These are phyloP conservation scores for Phytophthora multivora DNA, from an alignment of 352 stramenopile genomes.

Conservation along the genomic window DNA sequence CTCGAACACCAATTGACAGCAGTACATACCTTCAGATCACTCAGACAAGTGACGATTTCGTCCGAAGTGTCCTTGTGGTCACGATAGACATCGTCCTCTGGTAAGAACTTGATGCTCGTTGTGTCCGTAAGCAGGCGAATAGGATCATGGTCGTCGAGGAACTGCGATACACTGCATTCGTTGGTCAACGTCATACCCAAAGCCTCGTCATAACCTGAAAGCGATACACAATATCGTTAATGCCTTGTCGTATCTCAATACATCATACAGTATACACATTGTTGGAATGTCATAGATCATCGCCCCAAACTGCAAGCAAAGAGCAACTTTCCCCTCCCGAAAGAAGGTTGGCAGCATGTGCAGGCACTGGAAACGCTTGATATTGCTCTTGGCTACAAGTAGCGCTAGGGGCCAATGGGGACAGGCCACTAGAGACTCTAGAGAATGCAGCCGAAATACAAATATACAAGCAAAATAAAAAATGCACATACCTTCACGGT, in stretches of 20 bases:
- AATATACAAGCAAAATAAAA: slow-evolving; percentile 21
- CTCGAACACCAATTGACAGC: neutral
- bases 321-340: slow-evolving; percentile 28
- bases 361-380: slow-evolving; percentile 76
- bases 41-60: slow-evolving; percentile 78
- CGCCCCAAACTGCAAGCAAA: slow-evolving; percentile 63
- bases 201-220: slow-evolving; percentile 92
- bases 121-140: slow-evolving; percentile 96
- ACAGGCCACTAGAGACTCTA: slow-evolving; percentile 89
- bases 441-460: slow-evolving; percentile 80
- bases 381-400: slow-evolving; percentile 91
- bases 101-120: slow-evolving; percentile 93
- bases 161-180: slow-evolving; percentile 85
- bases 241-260: neutral
- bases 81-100: slow-evolving; percentile 79
- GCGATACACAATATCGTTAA: slow-evolving; percentile 5
- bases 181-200: slow-evolving; percentile 87
- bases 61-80: slow-evolving; percentile 79
- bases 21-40: slow-evolving; percentile 92
- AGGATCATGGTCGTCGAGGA: slow-evolving; percentile 91
- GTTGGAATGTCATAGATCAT: slow-evolving; percentile 86
- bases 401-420: slow-evolving; percentile 84
- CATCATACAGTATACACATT: slow-evolving; percentile 10
- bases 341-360: slow-evolving; percentile 39
- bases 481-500: slow-evolving; percentile 87